Conservation (phyloP, 2,329 filamentous ascomycete species). For the Colletotrichum lentis region DNA sequence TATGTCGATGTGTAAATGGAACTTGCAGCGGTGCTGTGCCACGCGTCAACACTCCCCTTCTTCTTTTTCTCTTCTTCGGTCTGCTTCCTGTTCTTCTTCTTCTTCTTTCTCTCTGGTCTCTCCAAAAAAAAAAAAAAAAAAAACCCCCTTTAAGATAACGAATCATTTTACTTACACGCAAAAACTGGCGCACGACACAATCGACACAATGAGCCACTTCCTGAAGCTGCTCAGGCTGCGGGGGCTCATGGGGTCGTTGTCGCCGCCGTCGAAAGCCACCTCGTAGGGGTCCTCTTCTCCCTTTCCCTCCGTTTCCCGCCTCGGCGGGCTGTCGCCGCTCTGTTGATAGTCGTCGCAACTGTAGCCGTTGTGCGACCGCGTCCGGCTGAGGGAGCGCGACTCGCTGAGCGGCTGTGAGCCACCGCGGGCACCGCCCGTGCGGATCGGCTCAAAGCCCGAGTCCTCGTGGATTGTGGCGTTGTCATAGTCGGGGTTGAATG, state of each 20-base stretch:
- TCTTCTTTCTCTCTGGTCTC: too few relatives aligned
- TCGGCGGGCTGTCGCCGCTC: conserved; percentile 27
- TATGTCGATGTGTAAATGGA: conserved; percentile 93
- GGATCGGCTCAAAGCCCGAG: conserved; percentile 42
- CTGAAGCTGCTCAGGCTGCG: conserved; percentile 70
- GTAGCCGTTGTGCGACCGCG: conserved; percentile 56
- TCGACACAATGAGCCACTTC: conserved; percentile 81
- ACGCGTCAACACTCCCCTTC: conserved; percentile 23
- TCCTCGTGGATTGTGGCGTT: conserved; percentile 22
- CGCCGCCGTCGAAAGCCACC: conserved; percentile 77
- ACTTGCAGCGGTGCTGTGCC: conserved; percentile 77
- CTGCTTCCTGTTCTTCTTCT: too few relatives aligned
- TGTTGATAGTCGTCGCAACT: conserved; percentile 48
- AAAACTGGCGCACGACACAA: conserved; percentile 77
- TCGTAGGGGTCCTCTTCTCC: conserved; percentile 64
- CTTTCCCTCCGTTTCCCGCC: conserved; percentile 42
- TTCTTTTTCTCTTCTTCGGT: not conserved
- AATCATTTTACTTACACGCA: conserved; percentile 79
- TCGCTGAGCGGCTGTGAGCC: conserved; percentile 23
- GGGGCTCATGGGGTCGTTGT: conserved; percentile 77
- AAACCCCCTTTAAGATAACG: too few relatives aligned
- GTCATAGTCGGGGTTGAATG: conserved; percentile 23
- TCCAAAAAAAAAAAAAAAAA: too few relatives aligned
- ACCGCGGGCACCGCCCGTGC: conserved; percentile 32
- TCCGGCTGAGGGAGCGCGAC: conserved; percentile 43